phyloP scores from a whole-genome alignment of 768 basidiomycete genomes.

The Pleurotus giganteus region DNA sequence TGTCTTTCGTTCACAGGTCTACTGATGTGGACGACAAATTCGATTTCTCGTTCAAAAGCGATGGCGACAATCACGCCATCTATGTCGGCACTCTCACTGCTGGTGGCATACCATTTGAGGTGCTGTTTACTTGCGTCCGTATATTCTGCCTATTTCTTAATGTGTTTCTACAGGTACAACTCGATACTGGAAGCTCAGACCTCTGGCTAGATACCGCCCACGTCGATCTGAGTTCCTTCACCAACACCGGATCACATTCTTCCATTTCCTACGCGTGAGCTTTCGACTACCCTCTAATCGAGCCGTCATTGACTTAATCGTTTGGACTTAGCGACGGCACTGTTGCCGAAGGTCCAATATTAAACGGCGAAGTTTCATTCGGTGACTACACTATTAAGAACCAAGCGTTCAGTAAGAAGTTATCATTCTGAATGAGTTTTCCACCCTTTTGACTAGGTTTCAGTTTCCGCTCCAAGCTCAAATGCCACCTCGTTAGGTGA shows the following conservation, averaged over 20 bases:
- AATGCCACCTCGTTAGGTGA: constrained; percentile 5
- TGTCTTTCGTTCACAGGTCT: background rate
- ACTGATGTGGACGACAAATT: background rate
- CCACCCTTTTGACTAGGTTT: too few species aligned
- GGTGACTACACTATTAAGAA: background rate
- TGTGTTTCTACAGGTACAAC: constrained; percentile 1
- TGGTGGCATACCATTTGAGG: background rate
- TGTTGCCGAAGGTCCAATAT: constrained; percentile 1
- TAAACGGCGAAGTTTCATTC: background rate
- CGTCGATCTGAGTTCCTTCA: background rate
- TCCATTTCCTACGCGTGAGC: background rate
- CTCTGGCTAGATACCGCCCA: constrained; percentile 7
- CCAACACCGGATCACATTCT: background rate
- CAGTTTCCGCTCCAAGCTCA: constrained; percentile 4
- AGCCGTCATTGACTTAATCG: background rate
- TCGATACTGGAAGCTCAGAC: constrained; percentile 9
- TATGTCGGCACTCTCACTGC: constrained; percentile 5
- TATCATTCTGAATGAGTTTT: background rate
- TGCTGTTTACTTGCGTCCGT: background rate
- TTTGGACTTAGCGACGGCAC: background rate
- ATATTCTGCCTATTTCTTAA: background rate
- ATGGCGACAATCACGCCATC: background rate
- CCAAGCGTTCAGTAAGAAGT: constrained; percentile 7
- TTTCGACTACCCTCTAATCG: background rate
- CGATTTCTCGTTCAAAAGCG: constrained; percentile 1